Percentiles rank a stretch among this genome's conserved stretches.
Conservation (phyloP, 176 grass and related monocot species). For the Aegilops longissima region DNA sequence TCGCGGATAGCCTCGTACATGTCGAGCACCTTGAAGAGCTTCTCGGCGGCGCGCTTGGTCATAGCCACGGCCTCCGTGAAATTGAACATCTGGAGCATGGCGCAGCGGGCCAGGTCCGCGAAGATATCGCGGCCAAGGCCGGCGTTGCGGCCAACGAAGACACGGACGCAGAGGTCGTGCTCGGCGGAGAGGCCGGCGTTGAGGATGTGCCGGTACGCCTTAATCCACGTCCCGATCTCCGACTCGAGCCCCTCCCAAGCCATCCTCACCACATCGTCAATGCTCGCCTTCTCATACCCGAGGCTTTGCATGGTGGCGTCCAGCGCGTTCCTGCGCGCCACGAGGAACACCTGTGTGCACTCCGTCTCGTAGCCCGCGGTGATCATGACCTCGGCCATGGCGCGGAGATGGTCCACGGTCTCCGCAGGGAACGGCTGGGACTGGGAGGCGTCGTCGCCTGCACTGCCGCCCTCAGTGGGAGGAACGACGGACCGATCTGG, state of each 20-base stretch:
- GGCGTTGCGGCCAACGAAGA: slow-evolving; percentile 37
- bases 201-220: slow-evolving; percentile 58
- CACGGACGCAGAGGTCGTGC: slow-evolving; percentile 51
- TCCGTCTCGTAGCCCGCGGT: slow-evolving; percentile 63
- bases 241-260: slow-evolving; percentile 70
- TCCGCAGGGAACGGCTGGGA: slow-evolving; percentile 37
- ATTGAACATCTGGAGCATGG: slow-evolving; percentile 61
- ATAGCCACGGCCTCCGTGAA: slow-evolving; percentile 77
- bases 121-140: slow-evolving; percentile 35
- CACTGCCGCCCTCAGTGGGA: not conserved
- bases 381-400: slow-evolving; percentile 62
- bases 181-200: slow-evolving; percentile 48
- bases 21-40: slow-evolving; percentile 98
- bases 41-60: slow-evolving; percentile 72
- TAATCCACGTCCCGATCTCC: slow-evolving; percentile 74
- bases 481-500: slow-evolving; percentile 41
- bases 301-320: slow-evolving; percentile 53
- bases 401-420: slow-evolving; percentile 46
- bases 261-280: slow-evolving; percentile 86
- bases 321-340: slow-evolving; percentile 69
- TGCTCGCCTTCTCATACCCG: slow-evolving; percentile 71
- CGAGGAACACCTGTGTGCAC: slow-evolving; percentile 71
- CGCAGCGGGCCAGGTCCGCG: slow-evolving; percentile 42
- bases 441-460: not conserved
- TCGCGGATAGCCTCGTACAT: slow-evolving; percentile 85